Evolutionary conservation across 2,329 filamentous ascomycete genomes (phyloP).

Genomic region (Clonostachys sp.): DNA sequence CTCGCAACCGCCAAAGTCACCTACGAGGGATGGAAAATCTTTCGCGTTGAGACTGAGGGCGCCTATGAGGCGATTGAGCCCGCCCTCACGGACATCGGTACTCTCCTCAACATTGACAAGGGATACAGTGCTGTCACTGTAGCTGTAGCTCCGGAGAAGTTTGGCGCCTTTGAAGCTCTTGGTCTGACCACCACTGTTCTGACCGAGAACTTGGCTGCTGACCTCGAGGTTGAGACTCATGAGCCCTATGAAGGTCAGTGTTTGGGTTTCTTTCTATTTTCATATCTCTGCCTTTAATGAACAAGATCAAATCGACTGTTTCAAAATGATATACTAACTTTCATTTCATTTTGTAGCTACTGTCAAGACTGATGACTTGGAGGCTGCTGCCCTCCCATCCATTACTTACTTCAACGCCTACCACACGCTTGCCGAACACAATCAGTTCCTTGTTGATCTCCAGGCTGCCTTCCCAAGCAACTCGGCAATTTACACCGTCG

Average conservation of each 20-base stretch:
- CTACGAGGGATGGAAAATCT: slow-evolving; percentile 29
- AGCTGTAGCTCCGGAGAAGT: slow-evolving; percentile 26
- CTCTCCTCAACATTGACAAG: slow-evolving; percentile 18
- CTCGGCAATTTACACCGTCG: slow-evolving; percentile 38
- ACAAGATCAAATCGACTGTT: too few species aligned
- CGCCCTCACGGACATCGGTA: slow-evolving; percentile 23
- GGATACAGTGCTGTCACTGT: slow-evolving; percentile 15
- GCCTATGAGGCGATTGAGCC: slow-evolving; percentile 22
- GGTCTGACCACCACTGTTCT: slow-evolving; percentile 24
- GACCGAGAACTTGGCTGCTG: slow-evolving; percentile 31
- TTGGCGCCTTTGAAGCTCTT: slow-evolving; percentile 23
- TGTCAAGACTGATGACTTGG: background rate
- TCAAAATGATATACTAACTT: too few species aligned
- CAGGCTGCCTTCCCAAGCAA: slow-evolving; percentile 34
- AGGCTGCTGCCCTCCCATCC: slow-evolving; percentile 2
- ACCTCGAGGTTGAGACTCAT: slow-evolving; percentile 20
- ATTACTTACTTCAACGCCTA: slow-evolving; percentile 42
- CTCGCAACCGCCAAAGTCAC: slow-evolving; percentile 35
- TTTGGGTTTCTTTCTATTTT: too few species aligned
- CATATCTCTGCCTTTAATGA: too few species aligned
- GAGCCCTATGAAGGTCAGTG: background rate
- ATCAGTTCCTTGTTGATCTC: slow-evolving; percentile 36
- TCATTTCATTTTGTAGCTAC: background rate
- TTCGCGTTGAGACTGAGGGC: slow-evolving; percentile 37
- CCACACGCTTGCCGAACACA: slow-evolving; percentile 44